Evolutionary conservation across 2,329 filamentous ascomycete genomes (phyloP).

Genomic region (Tolypocladium album): DNA sequence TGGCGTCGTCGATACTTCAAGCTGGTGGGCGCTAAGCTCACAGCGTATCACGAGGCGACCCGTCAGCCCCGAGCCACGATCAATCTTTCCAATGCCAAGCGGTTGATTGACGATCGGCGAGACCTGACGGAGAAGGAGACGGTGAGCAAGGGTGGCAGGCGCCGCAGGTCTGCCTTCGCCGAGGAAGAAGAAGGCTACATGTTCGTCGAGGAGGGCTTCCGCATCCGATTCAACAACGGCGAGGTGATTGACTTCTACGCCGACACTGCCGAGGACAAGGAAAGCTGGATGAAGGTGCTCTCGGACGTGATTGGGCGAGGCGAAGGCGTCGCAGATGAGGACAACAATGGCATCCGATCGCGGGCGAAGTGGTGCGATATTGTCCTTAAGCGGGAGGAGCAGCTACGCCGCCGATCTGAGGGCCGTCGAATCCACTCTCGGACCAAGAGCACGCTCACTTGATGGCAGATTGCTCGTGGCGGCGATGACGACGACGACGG

Average conservation of each 20-base stretch:
- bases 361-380: conserved; percentile 57
- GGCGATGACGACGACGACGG: background rate
- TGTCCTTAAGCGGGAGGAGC: conserved; percentile 53
- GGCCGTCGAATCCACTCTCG: conserved; percentile 41
- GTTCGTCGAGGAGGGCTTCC: conserved; percentile 99
- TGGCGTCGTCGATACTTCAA: conserved; percentile 98
- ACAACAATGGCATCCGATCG: conserved; percentile 26
- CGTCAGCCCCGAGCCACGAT: conserved; percentile 94
- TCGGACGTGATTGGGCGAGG: conserved; percentile 56
- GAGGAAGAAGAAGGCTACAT: conserved; percentile 99
- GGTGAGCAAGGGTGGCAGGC: conserved; percentile 62
- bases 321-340: conserved; percentile 36
- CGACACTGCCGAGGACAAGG: conserved; percentile 77
- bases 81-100: conserved; percentile 85
- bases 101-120: conserved; percentile 85
- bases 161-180: conserved; percentile 88
- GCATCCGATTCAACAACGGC: conserved; percentile 95
- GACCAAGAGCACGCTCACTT: conserved; percentile 47
- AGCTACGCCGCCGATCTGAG: conserved; percentile 43
- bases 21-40: conserved; percentile 79
- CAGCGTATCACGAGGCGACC: conserved; percentile 91
- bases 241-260: conserved; percentile 99
- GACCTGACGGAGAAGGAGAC: conserved; percentile 77
- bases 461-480: conserved; percentile 7
- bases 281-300: conserved; percentile 88